Conservation (phyloP, 768 basidiomycete species). For the Harrya chromipes region DNA sequence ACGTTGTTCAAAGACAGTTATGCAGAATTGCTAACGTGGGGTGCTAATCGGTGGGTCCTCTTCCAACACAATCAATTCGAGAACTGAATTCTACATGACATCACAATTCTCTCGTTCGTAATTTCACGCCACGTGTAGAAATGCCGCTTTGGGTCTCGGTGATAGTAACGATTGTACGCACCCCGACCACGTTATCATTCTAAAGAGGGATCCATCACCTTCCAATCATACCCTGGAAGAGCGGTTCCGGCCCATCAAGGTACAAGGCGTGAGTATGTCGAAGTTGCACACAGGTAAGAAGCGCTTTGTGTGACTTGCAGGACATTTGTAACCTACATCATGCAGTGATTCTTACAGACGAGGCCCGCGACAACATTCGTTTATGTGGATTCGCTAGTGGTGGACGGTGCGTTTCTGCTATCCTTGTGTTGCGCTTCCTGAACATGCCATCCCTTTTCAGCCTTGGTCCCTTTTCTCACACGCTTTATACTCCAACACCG, state of each 20-base stretch:
- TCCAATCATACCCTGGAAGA: conserved; percentile 32
- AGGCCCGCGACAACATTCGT: conserved; percentile 68
- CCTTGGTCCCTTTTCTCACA: conserved; percentile 73
- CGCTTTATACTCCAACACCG: conserved; percentile 69
- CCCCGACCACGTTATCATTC: conserved; percentile 72
- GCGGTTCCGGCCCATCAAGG: conserved; percentile 61
- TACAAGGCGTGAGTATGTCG: conserved; percentile 75
- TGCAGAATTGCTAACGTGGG: conserved; percentile 83
- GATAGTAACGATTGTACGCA: conserved; percentile 73
- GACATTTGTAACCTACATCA: not conserved
- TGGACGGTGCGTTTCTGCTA: conserved; percentile 59
- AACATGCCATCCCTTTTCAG: conserved; percentile 34
- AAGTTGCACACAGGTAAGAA: conserved; percentile 79
- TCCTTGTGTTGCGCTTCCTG: not conserved
- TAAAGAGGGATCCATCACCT: conserved; percentile 14
- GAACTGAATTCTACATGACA: not conserved
- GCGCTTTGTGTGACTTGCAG: not conserved
- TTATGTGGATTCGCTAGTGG: conserved; percentile 89
- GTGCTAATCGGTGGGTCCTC: conserved; percentile 62
- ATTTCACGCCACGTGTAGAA: conserved; percentile 41
- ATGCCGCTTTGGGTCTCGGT: conserved; percentile 83
- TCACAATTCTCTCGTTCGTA: too few relatives aligned
- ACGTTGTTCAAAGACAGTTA: conserved; percentile 30
- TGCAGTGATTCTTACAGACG: conserved; percentile 65
- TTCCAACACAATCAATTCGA: not conserved